Conservation (phyloP, 2,329 filamentous ascomycete genomes). For the Colletotrichum sp. region DNA sequence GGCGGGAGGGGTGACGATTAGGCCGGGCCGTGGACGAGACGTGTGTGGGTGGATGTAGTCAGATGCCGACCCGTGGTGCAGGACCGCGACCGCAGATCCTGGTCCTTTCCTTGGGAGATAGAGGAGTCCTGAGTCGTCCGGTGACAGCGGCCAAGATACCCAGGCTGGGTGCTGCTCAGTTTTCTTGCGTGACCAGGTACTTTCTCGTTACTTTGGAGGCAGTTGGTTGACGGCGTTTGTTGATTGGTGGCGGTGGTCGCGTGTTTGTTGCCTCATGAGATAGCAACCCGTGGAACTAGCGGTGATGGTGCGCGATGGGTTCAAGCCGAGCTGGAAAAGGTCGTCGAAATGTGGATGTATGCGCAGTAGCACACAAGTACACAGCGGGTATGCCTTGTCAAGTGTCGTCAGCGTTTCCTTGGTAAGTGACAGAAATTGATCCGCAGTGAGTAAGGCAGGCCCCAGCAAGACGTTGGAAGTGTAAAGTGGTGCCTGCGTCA, state of each 20-base stretch:
- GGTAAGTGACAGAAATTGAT: not conserved
- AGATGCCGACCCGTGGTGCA: constrained; percentile 16
- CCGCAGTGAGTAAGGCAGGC: constrained; percentile 2
- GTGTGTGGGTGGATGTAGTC: constrained; percentile 15
- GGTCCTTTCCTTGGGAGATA: constrained; percentile 5
- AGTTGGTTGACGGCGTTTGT: not conserved
- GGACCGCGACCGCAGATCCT: constrained; percentile 7
- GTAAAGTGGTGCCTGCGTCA: constrained; percentile 8
- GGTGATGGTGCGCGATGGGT: not conserved
- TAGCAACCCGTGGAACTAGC: not conserved
- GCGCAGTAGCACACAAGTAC: not conserved
- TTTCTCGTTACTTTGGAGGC: not conserved
- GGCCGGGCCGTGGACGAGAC: not conserved
- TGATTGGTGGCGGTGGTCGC: not conserved
- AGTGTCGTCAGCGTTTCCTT: not conserved
- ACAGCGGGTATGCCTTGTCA: not conserved
- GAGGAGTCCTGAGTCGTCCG: not conserved
- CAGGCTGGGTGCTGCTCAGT: not conserved
- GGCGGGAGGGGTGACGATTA: not conserved
- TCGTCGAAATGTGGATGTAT: not conserved
- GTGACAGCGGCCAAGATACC: constrained; percentile 1
- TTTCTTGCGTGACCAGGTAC: not conserved
- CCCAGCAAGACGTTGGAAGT: not conserved
- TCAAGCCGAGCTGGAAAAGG: not conserved
- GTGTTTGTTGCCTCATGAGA: not conserved